Conservation (phyloP, 208 protist genomes). For the Endotrypanum monterogeii region DNA sequence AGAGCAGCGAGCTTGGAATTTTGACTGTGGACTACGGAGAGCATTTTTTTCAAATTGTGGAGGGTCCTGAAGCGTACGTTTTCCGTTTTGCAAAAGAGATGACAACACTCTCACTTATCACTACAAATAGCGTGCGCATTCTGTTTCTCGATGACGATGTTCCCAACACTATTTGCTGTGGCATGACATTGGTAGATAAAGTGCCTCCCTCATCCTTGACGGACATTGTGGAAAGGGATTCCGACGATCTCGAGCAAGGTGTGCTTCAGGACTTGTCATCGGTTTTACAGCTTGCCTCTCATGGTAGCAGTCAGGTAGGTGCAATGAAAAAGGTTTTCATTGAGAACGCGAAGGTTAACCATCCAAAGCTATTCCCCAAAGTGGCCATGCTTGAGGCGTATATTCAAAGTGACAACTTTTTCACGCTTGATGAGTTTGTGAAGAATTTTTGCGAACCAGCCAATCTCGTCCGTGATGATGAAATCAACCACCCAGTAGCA, state of each 20-base stretch:
- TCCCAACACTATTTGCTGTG: slow-evolving; percentile 6
- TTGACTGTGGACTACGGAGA: slow-evolving; percentile 71
- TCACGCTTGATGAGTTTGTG: slow-evolving; percentile 70
- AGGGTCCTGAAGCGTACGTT: slow-evolving; percentile 67
- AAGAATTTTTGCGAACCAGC: slow-evolving; percentile 59
- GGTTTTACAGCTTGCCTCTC: slow-evolving; percentile 44
- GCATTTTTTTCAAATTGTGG: slow-evolving; percentile 63
- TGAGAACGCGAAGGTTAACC: slow-evolving; percentile 72
- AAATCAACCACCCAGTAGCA: slow-evolving; percentile 75
- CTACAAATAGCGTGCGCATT: slow-evolving; percentile 38
- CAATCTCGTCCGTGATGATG: slow-evolving; percentile 53
- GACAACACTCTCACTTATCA: slow-evolving; percentile 17
- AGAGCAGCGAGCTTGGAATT: slow-evolving; percentile 9
- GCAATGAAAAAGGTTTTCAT: slow-evolving; percentile 40
- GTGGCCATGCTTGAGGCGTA: slow-evolving; percentile 46
- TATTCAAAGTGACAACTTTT: slow-evolving; percentile 50
- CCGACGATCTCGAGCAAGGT: slow-evolving; percentile 54
- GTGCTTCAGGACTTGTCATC: slow-evolving; percentile 51
- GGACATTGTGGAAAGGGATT: slow-evolving; percentile 36
- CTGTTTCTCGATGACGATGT: slow-evolving; percentile 79
- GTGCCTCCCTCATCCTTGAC: slow-evolving; percentile 42
- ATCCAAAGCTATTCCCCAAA: slow-evolving; percentile 72
- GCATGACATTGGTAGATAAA: slow-evolving; percentile 54
- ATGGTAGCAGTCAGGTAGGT: slow-evolving; percentile 19
- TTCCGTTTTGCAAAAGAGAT: slow-evolving; percentile 48